Conservation (phyloP, 306 rosid genomes). For the Trifolium fragiferum region DNA sequence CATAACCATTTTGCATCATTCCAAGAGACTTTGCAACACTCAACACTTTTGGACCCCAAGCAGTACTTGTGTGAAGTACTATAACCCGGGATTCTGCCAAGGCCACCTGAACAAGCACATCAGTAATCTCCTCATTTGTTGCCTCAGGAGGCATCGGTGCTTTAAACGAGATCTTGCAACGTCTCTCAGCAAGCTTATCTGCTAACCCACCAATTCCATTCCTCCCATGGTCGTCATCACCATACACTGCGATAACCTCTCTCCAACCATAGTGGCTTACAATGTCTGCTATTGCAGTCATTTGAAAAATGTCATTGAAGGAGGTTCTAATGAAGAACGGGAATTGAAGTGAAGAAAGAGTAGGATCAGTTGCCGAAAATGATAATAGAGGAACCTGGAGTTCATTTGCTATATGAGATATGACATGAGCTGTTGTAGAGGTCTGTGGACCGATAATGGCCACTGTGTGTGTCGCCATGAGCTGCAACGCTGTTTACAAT, state of each 20-base stretch:
- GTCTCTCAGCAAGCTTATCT: constrained; percentile 79
- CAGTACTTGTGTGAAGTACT: constrained; percentile 66
- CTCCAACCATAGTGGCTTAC: constrained; percentile 74
- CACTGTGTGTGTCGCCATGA: constrained; percentile 80
- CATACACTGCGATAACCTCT: constrained; percentile 85
- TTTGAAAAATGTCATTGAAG: constrained; percentile 73
- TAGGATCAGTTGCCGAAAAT: constrained; percentile 85
- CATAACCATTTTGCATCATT: constrained; percentile 87
- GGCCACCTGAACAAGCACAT: constrained; percentile 78
- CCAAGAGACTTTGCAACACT: constrained; percentile 75
- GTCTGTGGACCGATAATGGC: constrained; percentile 95
- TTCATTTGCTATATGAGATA: constrained; percentile 90
- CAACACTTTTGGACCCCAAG: constrained; percentile 64
- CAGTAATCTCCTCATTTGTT: constrained; percentile 62
- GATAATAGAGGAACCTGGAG: constrained; percentile 84
- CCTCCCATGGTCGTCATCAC: constrained; percentile 91
- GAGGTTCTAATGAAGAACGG: constrained; percentile 83
- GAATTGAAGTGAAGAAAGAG: constrained; percentile 87
- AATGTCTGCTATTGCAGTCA: constrained; percentile 90
- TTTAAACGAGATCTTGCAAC: constrained; percentile 85
- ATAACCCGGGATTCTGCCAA: constrained; percentile 80
- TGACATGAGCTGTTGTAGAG: constrained; percentile 83
- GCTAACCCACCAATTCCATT: constrained; percentile 80
- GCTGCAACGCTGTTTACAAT: constrained; percentile 71
- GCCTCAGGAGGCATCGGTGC: constrained; percentile 68